A percentile compares a stretch with the other conserved stretches of the same genome.
Evolutionary conservation across 2,329 filamentous ascomycete species (phyloP).

Genomic region (Metarhizium rileyi): DNA sequence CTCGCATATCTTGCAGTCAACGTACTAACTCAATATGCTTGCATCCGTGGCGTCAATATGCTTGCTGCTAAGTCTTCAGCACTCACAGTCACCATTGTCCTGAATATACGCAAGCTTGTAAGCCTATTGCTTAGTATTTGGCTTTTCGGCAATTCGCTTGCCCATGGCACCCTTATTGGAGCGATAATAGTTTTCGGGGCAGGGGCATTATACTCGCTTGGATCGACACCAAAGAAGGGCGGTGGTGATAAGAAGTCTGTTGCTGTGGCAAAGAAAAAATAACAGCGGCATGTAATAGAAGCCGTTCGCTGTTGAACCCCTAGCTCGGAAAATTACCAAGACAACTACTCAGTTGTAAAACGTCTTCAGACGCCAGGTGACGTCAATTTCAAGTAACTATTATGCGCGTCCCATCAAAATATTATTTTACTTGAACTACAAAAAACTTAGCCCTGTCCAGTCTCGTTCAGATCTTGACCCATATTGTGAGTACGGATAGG

Average conservation of each 20-base stretch:
- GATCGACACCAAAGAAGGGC: conserved; percentile 31
- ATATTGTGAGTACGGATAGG: conserved; percentile 15
- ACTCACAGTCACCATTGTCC: conserved; percentile 88
- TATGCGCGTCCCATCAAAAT: no score
- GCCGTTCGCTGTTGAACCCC: background rate
- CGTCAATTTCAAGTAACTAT: no score
- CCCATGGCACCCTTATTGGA: conserved; percentile 66
- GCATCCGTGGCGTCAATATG: conserved; percentile 93
- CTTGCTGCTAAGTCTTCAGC: conserved; percentile 81
- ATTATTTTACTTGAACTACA: no score
- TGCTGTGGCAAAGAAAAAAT: background rate
- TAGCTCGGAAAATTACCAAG: no score
- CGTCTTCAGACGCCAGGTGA: no score
- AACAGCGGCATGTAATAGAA: background rate
- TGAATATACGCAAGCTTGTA: conserved; percentile 90
- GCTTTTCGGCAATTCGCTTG: conserved; percentile 81
- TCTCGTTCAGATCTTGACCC: conserved; percentile 12
- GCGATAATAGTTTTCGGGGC: conserved; percentile 81
- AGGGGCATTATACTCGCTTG: conserved; percentile 83
- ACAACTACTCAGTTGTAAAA: no score
- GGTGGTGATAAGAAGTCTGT: background rate
- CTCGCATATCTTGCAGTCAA: conserved; percentile 64
- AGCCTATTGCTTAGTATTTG: conserved; percentile 87
- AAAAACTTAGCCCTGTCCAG: no score
- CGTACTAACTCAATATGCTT: conserved; percentile 84